Base-by-base conservation (phyloP, 1,284 basidiomycete genomes). In the Malassezia japonica region DNA sequence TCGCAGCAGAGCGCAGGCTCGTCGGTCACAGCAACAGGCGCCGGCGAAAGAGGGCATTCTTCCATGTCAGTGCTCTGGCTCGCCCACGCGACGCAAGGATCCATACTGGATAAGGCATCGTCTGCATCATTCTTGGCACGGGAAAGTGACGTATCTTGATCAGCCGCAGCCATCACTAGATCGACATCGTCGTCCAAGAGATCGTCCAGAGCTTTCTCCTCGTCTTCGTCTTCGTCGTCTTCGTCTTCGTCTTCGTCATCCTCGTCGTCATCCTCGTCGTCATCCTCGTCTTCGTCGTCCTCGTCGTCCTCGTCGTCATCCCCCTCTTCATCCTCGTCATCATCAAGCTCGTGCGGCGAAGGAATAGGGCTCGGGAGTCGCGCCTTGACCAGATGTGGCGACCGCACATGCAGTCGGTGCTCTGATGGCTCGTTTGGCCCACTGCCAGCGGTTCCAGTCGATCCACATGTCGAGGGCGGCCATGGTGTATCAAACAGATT, bases 351-450 rank as follows among this genome's bases (percentile, higher is more conserved):
- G 13, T 43, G 23, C 15, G 41, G 41, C 41, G n/a, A n/a, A n/a
- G n/a, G n/a, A 6, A 24, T 36, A n/a, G 43, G 43, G 12, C 33
- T 36, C 21, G 6, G 43, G 3, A 15, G 15, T 4, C 32, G 29
- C 6, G 15, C 8, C n/a, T 45, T 34, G 21, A 36, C 35, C 10
- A 45, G 35, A 20, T 45, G 43, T 23, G 43, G 43, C 16, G 43
- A 45, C 4, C 43, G 15, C 13, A 45, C 43, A 2, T 18, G 43
- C 12, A 45, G 20, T 6, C 20, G n/a, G 20, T 15, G 6, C 20
- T 4, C 29, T 9, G 13, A 12, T n/a, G 24, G 21, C 5, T 41
- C 23, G 39, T 41, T 18, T 23, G 25, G 12, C 12, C 9, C 23
- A 16, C 27, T 31, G n/a, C 40, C 13, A 1, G 7, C 13, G 3